Conservation (phyloP, 2,329 filamentous ascomycete species). For the Pestalotiopsis fici region DNA sequence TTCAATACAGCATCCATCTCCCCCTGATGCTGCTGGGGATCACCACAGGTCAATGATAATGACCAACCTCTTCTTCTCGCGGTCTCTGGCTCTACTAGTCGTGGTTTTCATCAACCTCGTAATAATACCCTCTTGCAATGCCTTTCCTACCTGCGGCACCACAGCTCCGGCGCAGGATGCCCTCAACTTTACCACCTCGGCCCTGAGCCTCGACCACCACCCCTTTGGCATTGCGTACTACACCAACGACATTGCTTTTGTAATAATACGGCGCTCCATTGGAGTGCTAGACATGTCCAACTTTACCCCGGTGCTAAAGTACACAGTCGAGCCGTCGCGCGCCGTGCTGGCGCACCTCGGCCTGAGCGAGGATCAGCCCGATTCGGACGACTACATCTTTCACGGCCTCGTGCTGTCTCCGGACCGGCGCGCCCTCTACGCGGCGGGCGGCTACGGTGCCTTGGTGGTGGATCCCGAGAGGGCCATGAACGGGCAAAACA, state of each 20-base stretch:
- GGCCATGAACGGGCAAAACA: neutral
- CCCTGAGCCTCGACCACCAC: neutral
- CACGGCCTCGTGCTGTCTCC: neutral
- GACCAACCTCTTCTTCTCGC: neutral
- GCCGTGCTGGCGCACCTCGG: neutral
- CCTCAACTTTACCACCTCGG: neutral
- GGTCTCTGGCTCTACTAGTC: neutral
- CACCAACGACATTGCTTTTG: conserved; percentile 1
- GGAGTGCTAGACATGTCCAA: neutral
- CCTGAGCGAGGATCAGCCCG: neutral
- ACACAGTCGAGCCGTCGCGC: neutral
- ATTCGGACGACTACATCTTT: conserved; percentile 1
- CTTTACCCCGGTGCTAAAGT: neutral
- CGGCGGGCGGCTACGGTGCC: neutral
- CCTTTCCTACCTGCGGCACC: neutral
- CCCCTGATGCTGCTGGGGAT: neutral
- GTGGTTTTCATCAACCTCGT: neutral
- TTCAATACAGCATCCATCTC: neutral
- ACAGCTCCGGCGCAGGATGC: neutral
- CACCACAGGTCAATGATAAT: neutral
- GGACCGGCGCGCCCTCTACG: neutral
- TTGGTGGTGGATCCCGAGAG: neutral
- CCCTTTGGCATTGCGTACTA: conserved; percentile 5
- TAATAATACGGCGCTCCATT: neutral
- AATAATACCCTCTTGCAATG: neutral